These are phyloP conservation scores for Aurifilum marmelostoma DNA, from an alignment of 2,329 filamentous ascomycete genomes.

Conservation along the genomic window DNA sequence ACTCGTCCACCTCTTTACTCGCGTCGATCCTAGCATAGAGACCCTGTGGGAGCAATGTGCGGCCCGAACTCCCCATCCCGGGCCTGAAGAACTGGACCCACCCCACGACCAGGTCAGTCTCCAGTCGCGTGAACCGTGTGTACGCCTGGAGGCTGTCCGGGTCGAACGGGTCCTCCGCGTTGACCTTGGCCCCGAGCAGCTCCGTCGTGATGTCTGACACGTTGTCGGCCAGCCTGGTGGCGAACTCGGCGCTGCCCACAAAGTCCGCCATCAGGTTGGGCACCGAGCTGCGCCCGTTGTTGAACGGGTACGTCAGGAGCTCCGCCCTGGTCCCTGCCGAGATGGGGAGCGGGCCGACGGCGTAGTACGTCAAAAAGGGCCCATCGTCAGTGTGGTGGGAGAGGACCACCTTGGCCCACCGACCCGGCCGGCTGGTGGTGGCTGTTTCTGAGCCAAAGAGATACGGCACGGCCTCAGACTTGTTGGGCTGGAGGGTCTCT, in stretches of 20 bases:
- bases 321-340: slow-evolving; percentile 41
- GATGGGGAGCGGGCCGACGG: slow-evolving; percentile 53
- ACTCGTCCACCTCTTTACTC: slow-evolving; percentile 33
- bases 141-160: slow-evolving; percentile 39
- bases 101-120: slow-evolving; percentile 44
- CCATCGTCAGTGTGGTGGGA: slow-evolving; percentile 47
- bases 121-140: slow-evolving; percentile 41
- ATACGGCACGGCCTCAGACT: slow-evolving; percentile 49
- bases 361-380: slow-evolving; percentile 51
- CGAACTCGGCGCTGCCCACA: slow-evolving; percentile 38
- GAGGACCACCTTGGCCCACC: slow-evolving; percentile 51
- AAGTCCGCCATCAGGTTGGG: slow-evolving; percentile 42
- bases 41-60: slow-evolving; percentile 45
- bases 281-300: slow-evolving; percentile 45
- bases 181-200: slow-evolving; percentile 42
- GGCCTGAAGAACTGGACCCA: slow-evolving; percentile 48
- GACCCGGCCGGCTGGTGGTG: slow-evolving; percentile 37
- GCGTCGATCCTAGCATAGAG: slow-evolving; percentile 47
- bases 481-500: slow-evolving; percentile 53
- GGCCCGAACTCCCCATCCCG: slow-evolving; percentile 41
- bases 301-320: slow-evolving; percentile 48
- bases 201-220: slow-evolving; percentile 47
- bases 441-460: slow-evolving; percentile 42
- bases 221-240: slow-evolving; percentile 39
- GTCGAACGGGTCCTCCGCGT: slow-evolving; percentile 37